These are phyloP conservation scores for Fusarium sp. DNA, from an alignment of 2,329 filamentous ascomycete genomes.

Conservation along the genomic window DNA sequence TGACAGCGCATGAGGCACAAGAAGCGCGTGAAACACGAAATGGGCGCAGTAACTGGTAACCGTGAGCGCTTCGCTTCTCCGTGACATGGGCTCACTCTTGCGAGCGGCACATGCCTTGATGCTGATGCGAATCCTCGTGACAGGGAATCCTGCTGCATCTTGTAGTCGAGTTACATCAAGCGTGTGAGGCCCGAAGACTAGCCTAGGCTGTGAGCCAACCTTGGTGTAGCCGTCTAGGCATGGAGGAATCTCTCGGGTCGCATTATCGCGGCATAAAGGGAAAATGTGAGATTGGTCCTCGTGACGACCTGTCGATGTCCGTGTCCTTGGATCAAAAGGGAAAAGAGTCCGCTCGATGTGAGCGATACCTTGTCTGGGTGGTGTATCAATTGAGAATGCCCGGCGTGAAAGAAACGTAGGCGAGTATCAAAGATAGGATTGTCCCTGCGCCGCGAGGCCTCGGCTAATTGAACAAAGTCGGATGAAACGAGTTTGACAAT, in stretches of 20 bases:
- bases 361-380: not conserved
- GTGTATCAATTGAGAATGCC: not conserved
- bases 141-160: slow-evolving; percentile 24
- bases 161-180: slow-evolving; percentile 30
- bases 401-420: not conserved
- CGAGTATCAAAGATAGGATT: not conserved
- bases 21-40: slow-evolving; percentile 11
- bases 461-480: slow-evolving; percentile 11
- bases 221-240: not conserved
- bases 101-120: not conserved
- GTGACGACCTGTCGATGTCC: not conserved
- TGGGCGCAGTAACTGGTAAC: slow-evolving; percentile 10
- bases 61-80: not conserved
- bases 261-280: not conserved
- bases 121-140: slow-evolving; percentile 23
- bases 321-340: not conserved
- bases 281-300: not conserved
- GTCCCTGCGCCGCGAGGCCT: not conserved
- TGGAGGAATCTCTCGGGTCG: not conserved
- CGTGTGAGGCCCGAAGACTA: slow-evolving; percentile 20
- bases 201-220: not conserved
- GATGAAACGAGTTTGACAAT: slow-evolving; percentile 18
- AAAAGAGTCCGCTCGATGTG: slow-evolving; percentile 3
- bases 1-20: slow-evolving; percentile 21
- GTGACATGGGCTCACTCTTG: slow-evolving; percentile 19